phyloP scores from a whole-genome alignment of 164 flowering plant genomes.

The Pachysandra terminalis region DNA sequence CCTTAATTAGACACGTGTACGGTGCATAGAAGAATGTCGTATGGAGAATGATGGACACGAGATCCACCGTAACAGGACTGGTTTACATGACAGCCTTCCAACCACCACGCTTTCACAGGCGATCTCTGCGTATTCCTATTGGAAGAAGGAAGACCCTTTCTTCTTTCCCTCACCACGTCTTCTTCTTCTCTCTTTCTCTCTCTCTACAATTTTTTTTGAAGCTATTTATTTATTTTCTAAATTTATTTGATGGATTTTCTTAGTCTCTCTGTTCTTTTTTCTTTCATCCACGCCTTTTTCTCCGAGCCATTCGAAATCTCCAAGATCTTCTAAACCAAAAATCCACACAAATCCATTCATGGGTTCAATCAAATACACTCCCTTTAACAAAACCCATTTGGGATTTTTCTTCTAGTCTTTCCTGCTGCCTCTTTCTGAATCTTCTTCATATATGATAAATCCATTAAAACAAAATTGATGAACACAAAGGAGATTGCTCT shows the following conservation, averaged over 20 bases:
- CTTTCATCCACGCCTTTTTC: conserved; percentile 14
- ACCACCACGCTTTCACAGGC: not conserved
- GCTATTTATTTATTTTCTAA: no score
- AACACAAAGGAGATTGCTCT: no score
- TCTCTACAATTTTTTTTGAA: not conserved
- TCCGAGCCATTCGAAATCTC: conserved; percentile 13
- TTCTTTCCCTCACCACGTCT: not conserved
- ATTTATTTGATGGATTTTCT: not conserved
- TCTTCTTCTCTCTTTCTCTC: conserved; percentile 4
- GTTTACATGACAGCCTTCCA: not conserved
- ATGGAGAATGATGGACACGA: not conserved
- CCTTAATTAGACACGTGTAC: not conserved
- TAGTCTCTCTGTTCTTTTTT: conserved; percentile 6
- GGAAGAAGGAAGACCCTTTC: not conserved
- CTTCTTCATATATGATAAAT: no score
- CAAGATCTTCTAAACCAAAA: conserved; percentile 7
- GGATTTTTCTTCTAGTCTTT: conserved; percentile 2
- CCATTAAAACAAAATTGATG: no score
- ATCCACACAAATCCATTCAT: not conserved
- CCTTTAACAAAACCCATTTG: conserved; percentile 3
- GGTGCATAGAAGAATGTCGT: not conserved
- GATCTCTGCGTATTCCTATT: no score
- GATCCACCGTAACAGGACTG: no score
- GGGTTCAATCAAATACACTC: conserved; percentile 8
- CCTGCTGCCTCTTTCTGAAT: no score